phyloP scores from a whole-genome alignment of 83 land plant species.

The Thuja plicata region DNA sequence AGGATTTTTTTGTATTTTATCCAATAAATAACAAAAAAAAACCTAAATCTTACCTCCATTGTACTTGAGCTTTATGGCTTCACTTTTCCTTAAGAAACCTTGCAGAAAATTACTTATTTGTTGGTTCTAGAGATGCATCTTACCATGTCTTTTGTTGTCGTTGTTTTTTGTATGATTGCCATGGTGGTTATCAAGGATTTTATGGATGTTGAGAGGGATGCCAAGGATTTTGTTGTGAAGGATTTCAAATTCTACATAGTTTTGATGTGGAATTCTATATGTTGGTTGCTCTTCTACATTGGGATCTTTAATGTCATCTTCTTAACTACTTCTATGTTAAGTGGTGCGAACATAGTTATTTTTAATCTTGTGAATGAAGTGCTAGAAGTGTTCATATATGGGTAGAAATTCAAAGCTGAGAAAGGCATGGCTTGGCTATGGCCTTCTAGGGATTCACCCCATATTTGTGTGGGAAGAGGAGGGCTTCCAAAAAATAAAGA shows the following conservation, averaged over 20 bases:
- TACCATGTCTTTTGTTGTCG: slow-evolving; percentile 43
- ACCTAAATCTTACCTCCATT: too few species aligned
- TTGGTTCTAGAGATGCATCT: slow-evolving; percentile 58
- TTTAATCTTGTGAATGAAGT: slow-evolving; percentile 45
- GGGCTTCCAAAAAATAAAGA: neutral
- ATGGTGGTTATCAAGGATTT: slow-evolving; percentile 60
- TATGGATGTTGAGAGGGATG: slow-evolving; percentile 41
- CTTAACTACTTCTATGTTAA: slow-evolving; percentile 38
- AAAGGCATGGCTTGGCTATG: slow-evolving; percentile 50
- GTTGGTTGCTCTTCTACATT: slow-evolving; percentile 45
- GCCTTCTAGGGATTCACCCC: slow-evolving; percentile 64
- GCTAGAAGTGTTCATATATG: slow-evolving; percentile 43
- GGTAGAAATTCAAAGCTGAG: slow-evolving; percentile 46
- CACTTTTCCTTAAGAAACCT: slow-evolving; percentile 16
- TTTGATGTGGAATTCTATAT: slow-evolving; percentile 24
- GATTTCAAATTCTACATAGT: slow-evolving; percentile 26
- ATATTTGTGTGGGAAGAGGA: slow-evolving; percentile 49
- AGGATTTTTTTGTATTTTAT: too few species aligned
- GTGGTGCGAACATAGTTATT: slow-evolving; percentile 34
- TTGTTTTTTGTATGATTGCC: slow-evolving; percentile 43
- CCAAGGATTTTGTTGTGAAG: slow-evolving; percentile 33
- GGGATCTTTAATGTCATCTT: slow-evolving; percentile 45
- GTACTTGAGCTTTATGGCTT: slow-evolving; percentile 30
- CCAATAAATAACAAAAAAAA: too few species aligned
- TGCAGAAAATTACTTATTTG: slow-evolving; percentile 20